These are phyloP conservation scores for Mucor racemosus DNA, from an alignment of 371 early-diverging fungal species.

Conservation along the genomic window DNA sequence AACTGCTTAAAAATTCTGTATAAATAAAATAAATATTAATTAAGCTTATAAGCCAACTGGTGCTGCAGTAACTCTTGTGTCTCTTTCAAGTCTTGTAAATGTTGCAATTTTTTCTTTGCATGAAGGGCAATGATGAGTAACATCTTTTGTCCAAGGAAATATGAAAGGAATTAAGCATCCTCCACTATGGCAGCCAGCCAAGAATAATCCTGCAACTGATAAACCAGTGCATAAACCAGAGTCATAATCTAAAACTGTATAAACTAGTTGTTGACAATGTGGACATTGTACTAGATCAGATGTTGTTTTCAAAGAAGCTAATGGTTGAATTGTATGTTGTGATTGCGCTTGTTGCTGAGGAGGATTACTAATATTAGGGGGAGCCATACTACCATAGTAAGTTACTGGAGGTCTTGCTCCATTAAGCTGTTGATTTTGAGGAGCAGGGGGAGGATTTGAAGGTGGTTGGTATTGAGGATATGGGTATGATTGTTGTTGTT, in stretches of 20 bases:
- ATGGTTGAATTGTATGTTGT: not conserved
- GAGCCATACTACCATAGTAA: conserved; percentile 13
- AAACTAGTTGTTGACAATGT: conserved; percentile 21
- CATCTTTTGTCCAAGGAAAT: conserved; percentile 28
- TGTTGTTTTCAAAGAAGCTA: conserved; percentile 5
- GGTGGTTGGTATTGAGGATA: not conserved
- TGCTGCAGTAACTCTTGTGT: conserved; percentile 19
- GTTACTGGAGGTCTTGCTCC: not conserved
- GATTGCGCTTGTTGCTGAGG: conserved; percentile 4
- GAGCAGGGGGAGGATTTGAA: not conserved
- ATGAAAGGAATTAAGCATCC: conserved; percentile 21
- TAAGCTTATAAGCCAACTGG: not conserved
- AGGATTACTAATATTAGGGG: conserved; percentile 8
- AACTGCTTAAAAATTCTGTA: conserved; percentile 36
- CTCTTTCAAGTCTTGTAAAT: conserved; percentile 27
- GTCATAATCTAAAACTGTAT: conserved; percentile 20
- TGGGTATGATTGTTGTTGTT: not conserved
- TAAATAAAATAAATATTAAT: not conserved
- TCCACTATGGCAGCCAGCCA: conserved; percentile 20
- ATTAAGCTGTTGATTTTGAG: not conserved
- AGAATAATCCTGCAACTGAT: conserved; percentile 17
- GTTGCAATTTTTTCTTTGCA: conserved; percentile 28
- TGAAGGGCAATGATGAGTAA: conserved; percentile 23
- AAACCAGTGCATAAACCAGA: conserved; percentile 25
- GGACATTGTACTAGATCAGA: conserved; percentile 26